These are phyloP conservation scores for Mycena crocata DNA, from an alignment of 768 basidiomycete species.

Conservation along the genomic window DNA sequence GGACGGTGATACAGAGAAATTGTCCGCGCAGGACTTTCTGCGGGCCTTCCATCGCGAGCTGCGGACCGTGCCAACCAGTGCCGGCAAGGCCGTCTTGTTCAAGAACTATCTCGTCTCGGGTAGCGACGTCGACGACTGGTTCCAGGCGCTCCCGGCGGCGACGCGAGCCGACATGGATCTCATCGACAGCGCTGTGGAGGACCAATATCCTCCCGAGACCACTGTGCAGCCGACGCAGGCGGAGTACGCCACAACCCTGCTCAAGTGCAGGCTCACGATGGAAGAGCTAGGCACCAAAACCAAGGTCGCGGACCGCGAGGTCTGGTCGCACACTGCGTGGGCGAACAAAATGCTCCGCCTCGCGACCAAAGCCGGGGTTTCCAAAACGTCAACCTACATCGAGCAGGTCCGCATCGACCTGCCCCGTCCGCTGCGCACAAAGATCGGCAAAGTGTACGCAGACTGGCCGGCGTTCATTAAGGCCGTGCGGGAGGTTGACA, in stretches of 20 bases:
- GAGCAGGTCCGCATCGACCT: neutral
- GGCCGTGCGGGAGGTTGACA: slow-evolving; percentile 10
- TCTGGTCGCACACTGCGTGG: slow-evolving; percentile 12
- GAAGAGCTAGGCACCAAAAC: slow-evolving; percentile 7
- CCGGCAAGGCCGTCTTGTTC: slow-evolving; percentile 1
- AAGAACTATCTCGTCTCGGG: neutral
- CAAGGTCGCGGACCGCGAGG: slow-evolving; percentile 2
- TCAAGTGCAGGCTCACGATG: neutral
- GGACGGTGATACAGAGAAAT: slow-evolving; percentile 8
- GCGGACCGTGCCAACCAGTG: neutral
- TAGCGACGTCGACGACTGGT: slow-evolving; percentile 9
- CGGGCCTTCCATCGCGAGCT: slow-evolving; percentile 6
- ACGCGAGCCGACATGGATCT: neutral
- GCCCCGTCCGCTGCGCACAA: neutral
- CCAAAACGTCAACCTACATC: slow-evolving; percentile 1
- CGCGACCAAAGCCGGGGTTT: neutral
- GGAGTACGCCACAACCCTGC: slow-evolving; percentile 1
- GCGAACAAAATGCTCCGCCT: slow-evolving; percentile 7
- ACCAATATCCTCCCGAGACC: neutral
- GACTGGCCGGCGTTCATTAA: slow-evolving; percentile 8
- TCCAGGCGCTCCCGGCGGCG: neutral
- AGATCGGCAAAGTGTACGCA: neutral
- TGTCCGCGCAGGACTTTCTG: slow-evolving; percentile 5
- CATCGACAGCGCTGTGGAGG: slow-evolving; percentile 3
- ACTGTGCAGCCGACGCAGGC: slow-evolving; percentile 3